phyloP scores from a whole-genome alignment of 2,329 filamentous ascomycete species.

The Sphaerulina musiva region DNA sequence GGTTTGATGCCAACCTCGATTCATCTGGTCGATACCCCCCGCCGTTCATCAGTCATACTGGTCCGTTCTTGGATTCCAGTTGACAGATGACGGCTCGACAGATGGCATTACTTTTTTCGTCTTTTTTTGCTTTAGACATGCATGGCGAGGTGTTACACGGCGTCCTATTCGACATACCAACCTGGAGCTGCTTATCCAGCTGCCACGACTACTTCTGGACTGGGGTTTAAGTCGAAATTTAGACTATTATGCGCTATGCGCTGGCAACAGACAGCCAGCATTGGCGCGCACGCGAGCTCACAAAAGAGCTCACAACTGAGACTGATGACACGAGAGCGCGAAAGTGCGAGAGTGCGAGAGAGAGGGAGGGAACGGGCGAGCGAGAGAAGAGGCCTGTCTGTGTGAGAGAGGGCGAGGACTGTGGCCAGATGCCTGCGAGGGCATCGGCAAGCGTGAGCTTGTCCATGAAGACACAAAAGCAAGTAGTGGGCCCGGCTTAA shows the following conservation, averaged over 20 bases:
- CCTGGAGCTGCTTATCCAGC: constrained; percentile 7
- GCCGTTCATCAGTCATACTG: constrained; percentile 3
- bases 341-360: no score
- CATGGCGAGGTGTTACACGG: constrained; percentile 31
- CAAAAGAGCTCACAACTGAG: constrained; percentile 9
- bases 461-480: constrained; percentile 16
- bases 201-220: constrained; percentile 11
- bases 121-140: constrained; percentile 21
- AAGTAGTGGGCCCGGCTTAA: constrained; percentile 13
- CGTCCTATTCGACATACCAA: constrained; percentile 12
- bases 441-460: constrained; percentile 15
- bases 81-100: constrained; percentile 2
- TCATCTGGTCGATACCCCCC: constrained; percentile 8
- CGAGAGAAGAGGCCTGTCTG: no score
- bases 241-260: constrained; percentile 13
- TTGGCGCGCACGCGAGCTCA: constrained; percentile 2
- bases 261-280: constrained; percentile 14
- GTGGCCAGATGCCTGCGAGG: constrained; percentile 15
- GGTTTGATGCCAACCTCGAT: constrained; percentile 28
- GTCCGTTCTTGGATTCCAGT: constrained; percentile 1
- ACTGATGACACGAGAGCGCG: constrained; percentile 12
- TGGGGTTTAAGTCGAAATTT: constrained; percentile 8
- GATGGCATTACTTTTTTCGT: constrained; percentile 13
- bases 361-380: neutral
- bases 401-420: constrained; percentile 6